These are phyloP conservation scores for Hondaea fermentalgiana DNA, from an alignment of 108 stramenopile genomes.

Conservation along the genomic window DNA sequence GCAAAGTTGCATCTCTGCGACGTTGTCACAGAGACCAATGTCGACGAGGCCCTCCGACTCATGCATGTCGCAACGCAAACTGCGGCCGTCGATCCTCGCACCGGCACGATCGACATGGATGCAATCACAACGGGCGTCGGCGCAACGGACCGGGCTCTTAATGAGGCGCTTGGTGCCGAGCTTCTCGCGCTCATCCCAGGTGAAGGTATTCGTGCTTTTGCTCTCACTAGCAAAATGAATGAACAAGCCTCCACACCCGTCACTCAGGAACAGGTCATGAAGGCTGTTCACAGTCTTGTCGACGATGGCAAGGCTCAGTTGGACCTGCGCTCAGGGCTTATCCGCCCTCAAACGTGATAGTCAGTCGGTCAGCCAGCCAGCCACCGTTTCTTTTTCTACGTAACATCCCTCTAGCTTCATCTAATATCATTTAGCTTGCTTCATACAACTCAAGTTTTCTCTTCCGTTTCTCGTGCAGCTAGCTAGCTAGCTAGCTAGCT, in stretches of 20 bases:
- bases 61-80: slow-evolving; percentile 92
- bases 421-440: too few relatives aligned
- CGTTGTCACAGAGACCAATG: slow-evolving; percentile 68
- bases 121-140: slow-evolving; percentile 77
- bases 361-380: too few relatives aligned
- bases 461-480: too few relatives aligned
- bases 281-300: neutral
- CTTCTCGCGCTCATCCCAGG: neutral
- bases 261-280: neutral
- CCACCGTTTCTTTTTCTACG: too few relatives aligned
- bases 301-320: neutral
- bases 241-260: neutral
- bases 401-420: too few relatives aligned
- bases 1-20: slow-evolving; percentile 74
- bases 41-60: slow-evolving; percentile 80
- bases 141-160: neutral
- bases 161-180: neutral
- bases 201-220: neutral
- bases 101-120: slow-evolving; percentile 97
- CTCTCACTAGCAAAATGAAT: neutral
- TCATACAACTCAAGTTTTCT: too few relatives aligned
- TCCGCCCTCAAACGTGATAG: neutral
- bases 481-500: too few relatives aligned
- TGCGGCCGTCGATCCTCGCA: slow-evolving; percentile 91
- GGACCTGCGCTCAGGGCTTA: neutral